A percentile compares a stretch with the other conserved stretches of the same genome.
These are phyloP conservation scores for Endogone sp. DNA, from an alignment of 192 early-diverging fungal species.

Conservation along the genomic window DNA sequence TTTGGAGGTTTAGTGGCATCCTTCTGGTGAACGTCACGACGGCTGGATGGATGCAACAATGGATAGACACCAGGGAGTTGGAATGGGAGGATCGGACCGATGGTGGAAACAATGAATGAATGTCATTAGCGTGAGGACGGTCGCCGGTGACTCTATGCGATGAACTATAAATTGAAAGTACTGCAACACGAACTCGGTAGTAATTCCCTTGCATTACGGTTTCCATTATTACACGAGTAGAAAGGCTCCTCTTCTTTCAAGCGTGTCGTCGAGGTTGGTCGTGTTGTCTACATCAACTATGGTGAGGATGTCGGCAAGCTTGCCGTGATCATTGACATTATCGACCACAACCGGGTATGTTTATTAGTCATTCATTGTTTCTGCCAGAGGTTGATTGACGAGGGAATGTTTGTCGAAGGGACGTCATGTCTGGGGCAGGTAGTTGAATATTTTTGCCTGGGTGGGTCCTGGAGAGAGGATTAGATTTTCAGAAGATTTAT, in stretches of 20 bases:
- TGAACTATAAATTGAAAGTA: too few relatives aligned
- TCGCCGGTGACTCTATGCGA: too few relatives aligned
- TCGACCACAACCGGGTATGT: slow-evolving; percentile 96
- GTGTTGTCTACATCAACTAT: slow-evolving; percentile 94
- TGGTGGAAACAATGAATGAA: not conserved
- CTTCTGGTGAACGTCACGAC: not conserved
- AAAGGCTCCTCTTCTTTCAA: slow-evolving; percentile 73
- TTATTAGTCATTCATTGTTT: not conserved
- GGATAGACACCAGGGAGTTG: too few relatives aligned
- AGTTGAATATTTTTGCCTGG: too few relatives aligned
- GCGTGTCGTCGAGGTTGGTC: slow-evolving; percentile 96
- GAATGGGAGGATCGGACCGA: not conserved
- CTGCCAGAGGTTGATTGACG: too few relatives aligned
- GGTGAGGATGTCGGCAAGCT: slow-evolving; percentile 95
- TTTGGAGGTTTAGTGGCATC: not conserved
- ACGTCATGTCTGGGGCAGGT: too few relatives aligned
- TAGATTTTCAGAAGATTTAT: too few relatives aligned
- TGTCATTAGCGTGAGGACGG: not conserved
- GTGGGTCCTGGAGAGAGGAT: too few relatives aligned
- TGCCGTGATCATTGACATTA: slow-evolving; percentile 98
- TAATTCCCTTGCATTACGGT: not conserved
- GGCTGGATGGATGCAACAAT: not conserved
- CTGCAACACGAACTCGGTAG: not conserved
- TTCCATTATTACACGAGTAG: slow-evolving; percentile 13
- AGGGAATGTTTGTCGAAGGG: too few relatives aligned